These are phyloP conservation scores for Skeletonema costatum DNA, from an alignment of 108 stramenopile genomes.

Conservation along the genomic window DNA sequence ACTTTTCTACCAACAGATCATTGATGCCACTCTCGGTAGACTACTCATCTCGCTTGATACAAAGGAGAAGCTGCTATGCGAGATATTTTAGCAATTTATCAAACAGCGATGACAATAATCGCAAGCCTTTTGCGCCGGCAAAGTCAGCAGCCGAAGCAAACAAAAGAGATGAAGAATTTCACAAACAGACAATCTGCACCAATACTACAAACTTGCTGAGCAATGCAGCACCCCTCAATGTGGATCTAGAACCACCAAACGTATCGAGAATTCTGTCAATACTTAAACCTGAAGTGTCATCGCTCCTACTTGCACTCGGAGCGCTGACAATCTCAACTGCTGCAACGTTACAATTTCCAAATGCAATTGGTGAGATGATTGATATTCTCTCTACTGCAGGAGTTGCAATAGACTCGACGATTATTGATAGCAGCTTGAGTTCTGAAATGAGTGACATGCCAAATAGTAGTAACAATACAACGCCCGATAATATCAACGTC, in stretches of 20 bases:
- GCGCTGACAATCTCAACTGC: conserved; percentile 39
- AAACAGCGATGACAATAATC: not conserved
- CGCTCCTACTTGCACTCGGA: conserved; percentile 22
- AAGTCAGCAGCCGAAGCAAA: not conserved
- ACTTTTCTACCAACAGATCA: not conserved
- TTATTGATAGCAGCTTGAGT: not conserved
- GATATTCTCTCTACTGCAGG: conserved; percentile 32
- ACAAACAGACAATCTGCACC: not conserved
- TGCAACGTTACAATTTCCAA: conserved; percentile 50
- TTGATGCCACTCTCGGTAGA: not conserved
- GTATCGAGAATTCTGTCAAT: conserved; percentile 41
- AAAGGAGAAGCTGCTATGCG: not conserved
- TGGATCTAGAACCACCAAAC: conserved; percentile 14
- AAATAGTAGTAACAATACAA: not conserved
- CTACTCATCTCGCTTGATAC: not conserved
- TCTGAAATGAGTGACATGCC: not conserved
- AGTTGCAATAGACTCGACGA: not conserved
- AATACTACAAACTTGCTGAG: not conserved
- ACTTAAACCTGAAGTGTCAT: conserved; percentile 27
- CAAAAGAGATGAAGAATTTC: not conserved
- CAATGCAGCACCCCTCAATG: not conserved
- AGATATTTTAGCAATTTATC: not conserved
- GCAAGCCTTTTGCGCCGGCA: not conserved
- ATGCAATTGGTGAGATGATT: conserved; percentile 40
- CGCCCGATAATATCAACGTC: not conserved